A percentile compares a stretch with the other conserved stretches of the same genome.
Conservation (phyloP, 2,329 filamentous ascomycete genomes). For the Epichloe baconii region DNA sequence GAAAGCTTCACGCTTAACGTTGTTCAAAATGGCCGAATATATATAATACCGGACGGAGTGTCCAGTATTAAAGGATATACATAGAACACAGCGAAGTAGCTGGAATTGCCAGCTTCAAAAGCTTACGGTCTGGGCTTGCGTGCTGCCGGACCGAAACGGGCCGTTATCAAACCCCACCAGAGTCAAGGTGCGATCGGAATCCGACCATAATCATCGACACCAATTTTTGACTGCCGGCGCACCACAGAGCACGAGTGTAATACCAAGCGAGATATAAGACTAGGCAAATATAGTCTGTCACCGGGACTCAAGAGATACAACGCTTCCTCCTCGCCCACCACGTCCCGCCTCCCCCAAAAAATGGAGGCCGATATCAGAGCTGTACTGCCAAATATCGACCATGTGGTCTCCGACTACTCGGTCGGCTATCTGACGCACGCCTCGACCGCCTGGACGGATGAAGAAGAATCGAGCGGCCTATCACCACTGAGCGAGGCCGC, state of each 20-base stretch:
- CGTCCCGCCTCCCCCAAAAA: not conserved
- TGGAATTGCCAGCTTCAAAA: too few species aligned
- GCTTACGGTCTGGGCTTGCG: not conserved
- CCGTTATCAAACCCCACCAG: not conserved
- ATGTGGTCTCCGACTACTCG: conserved; percentile 80
- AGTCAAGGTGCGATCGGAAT: not conserved
- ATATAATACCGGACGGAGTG: too few species aligned
- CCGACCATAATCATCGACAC: not conserved
- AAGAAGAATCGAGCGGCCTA: conserved; percentile 50
- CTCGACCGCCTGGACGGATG: conserved; percentile 69
- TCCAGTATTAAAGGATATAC: too few species aligned
- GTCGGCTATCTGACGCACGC: conserved; percentile 92
- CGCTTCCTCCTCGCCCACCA: not conserved
- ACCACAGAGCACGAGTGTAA: not conserved
- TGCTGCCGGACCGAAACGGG: not conserved
- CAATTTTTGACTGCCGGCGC: too few species aligned
- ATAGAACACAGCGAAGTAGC: too few species aligned
- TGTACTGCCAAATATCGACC: conserved; percentile 77
- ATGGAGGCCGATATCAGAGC: conserved; percentile 86
- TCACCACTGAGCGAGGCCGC: conserved; percentile 79
- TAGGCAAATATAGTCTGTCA: too few species aligned
- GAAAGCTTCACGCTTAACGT: too few species aligned
- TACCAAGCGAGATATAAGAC: too few species aligned
- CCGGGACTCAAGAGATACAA: not conserved
- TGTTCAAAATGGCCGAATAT: too few species aligned